These are phyloP conservation scores for Sesbania bispinosa DNA, from an alignment of 306 rosid species.

Conservation along the genomic window DNA sequence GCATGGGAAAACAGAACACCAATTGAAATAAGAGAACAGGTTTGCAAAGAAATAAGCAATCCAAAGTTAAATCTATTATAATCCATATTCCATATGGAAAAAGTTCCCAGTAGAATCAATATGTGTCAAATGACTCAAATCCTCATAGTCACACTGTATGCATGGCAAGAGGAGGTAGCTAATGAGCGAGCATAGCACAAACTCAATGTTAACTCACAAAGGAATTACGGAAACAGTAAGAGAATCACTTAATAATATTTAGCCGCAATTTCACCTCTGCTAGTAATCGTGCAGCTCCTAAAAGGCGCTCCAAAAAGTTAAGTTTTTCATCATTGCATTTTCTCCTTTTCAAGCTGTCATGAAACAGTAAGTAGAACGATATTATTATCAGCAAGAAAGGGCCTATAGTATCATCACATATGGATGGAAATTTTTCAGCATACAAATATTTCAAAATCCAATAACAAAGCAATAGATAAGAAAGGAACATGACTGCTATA, in stretches of 20 bases:
- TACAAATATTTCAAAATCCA: not conserved
- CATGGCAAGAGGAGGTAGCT: not conserved
- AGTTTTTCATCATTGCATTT: slow-evolving; percentile 55
- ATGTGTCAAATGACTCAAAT: not conserved
- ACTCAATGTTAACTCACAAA: not conserved
- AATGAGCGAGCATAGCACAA: slow-evolving; percentile 1
- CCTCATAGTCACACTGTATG: not conserved
- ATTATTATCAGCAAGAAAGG: not conserved
- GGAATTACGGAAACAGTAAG: not conserved
- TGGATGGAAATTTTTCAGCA: not conserved
- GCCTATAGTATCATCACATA: not conserved
- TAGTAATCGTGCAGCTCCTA: slow-evolving; percentile 74
- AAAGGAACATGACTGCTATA: not conserved
- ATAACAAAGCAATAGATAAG: not conserved
- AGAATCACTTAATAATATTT: not conserved
- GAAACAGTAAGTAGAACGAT: slow-evolving; percentile 17
- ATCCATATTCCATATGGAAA: not conserved
- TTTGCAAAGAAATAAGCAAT: slow-evolving; percentile 7
- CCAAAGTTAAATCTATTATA: not conserved
- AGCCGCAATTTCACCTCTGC: slow-evolving; percentile 55
- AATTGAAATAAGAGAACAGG: not conserved
- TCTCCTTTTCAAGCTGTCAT: slow-evolving; percentile 72
- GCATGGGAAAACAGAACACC: slow-evolving; percentile 35
- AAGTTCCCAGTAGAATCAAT: not conserved
- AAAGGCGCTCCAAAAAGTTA: slow-evolving; percentile 75